Conservation (phyloP, 306 rosid species). For the Comarum palustre region DNA sequence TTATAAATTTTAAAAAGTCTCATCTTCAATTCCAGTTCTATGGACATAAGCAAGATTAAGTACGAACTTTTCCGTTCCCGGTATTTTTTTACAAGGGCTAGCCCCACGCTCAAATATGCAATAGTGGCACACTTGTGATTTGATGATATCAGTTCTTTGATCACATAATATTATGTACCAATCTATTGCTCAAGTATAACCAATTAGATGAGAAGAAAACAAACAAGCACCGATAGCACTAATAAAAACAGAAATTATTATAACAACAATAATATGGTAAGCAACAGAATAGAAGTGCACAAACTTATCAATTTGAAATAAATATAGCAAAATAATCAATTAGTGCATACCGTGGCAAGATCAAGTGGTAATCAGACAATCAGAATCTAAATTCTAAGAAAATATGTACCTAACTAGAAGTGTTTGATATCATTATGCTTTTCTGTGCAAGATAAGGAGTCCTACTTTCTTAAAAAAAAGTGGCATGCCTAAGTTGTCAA, state of each 20-base stretch:
- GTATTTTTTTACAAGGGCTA: neutral
- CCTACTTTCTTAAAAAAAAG: neutral
- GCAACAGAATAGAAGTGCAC: neutral
- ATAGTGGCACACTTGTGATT: constrained; percentile 2
- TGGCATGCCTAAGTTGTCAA: neutral
- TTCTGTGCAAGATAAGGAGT: neutral
- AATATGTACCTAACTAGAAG: neutral
- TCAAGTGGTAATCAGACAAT: neutral
- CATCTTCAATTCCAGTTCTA: neutral
- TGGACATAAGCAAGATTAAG: neutral
- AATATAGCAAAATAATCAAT: neutral
- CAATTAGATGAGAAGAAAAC: neutral
- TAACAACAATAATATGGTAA: neutral
- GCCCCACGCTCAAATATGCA: neutral
- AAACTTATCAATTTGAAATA: neutral
- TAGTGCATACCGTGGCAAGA: neutral
- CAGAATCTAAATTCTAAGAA: neutral
- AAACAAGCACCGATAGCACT: neutral
- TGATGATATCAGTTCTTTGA: neutral
- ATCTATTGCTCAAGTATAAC: neutral
- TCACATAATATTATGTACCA: neutral
- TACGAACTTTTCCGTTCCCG: neutral
- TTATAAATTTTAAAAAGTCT: neutral
- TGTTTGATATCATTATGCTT: neutral
- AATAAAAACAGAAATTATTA: neutral